Evolutionary conservation across 495 filamentous ascomycete species (phyloP).

Genomic region (Polyplosphaeria fusca): DNA sequence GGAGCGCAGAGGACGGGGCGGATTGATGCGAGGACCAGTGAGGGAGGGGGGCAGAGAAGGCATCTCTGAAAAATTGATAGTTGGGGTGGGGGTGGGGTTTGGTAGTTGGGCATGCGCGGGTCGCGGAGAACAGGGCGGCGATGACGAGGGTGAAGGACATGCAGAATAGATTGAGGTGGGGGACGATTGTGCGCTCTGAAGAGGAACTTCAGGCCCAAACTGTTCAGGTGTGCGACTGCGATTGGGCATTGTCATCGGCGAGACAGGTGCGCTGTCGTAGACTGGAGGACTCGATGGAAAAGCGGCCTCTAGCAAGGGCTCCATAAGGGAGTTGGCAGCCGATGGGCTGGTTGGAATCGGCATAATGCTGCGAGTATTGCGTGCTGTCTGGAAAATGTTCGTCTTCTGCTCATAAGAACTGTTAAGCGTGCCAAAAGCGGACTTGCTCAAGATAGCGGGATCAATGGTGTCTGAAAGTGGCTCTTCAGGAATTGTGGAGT

Average conservation of each 20-base stretch:
- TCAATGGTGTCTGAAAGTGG: constrained; percentile 14
- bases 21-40: constrained; percentile 29
- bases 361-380: neutral
- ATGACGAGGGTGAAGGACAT: neutral
- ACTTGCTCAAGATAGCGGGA: constrained; percentile 15
- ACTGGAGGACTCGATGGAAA: constrained; percentile 19
- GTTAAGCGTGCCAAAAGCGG: constrained; percentile 11
- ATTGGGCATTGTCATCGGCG: neutral
- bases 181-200: neutral
- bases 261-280: neutral
- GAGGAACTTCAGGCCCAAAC: neutral
- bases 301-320: constrained; percentile 23
- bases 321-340: constrained; percentile 1
- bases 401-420: neutral
- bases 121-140: constrained; percentile 10
- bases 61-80: constrained; percentile 15
- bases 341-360: constrained; percentile 7
- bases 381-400: neutral
- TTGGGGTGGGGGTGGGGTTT: neutral
- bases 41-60: constrained; percentile 20
- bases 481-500: constrained; percentile 8
- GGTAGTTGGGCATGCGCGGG: constrained; percentile 14
- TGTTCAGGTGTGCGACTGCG: neutral
- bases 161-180: constrained; percentile 11
- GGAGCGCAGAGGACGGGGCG: constrained; percentile 31